These are phyloP conservation scores for Nigrograna mackinnonii DNA, from an alignment of 2,329 filamentous ascomycete genomes.

Conservation along the genomic window DNA sequence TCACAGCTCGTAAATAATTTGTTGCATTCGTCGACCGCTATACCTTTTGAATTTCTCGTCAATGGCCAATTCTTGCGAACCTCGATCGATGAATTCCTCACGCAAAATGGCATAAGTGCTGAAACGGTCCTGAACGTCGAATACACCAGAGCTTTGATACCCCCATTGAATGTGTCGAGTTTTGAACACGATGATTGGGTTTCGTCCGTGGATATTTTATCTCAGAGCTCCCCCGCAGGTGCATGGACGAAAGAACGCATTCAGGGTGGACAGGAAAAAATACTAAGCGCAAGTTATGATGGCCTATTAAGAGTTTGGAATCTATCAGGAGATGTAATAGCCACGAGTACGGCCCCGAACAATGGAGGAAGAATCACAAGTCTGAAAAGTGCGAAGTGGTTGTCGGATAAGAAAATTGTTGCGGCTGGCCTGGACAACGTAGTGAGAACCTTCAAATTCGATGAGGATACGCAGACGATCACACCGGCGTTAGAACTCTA, in stretches of 20 bases:
- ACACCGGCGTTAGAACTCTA: constrained; percentile 80
- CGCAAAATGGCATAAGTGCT: constrained; percentile 80
- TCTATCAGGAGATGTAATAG: constrained; percentile 80
- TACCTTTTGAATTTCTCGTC: constrained; percentile 92
- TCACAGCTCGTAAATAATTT: constrained; percentile 67
- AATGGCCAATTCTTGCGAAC: constrained; percentile 91
- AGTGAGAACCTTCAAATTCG: constrained; percentile 87
- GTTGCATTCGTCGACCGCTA: constrained; percentile 61
- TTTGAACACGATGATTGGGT: constrained; percentile 99
- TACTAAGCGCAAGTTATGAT: constrained; percentile 94
- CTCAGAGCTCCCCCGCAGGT: constrained; percentile 64
- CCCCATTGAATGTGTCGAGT: constrained; percentile 84
- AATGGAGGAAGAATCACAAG: constrained; percentile 69
- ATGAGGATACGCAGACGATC: constrained; percentile 65
- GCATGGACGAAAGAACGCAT: constrained; percentile 56
- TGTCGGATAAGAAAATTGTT: constrained; percentile 76
- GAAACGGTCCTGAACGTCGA: constrained; percentile 88
- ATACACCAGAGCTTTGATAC: constrained; percentile 89
- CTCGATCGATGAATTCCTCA: constrained; percentile 88
- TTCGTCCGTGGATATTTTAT: constrained; percentile 80
- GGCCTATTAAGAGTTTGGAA: constrained; percentile 87
- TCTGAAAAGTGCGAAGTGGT: constrained; percentile 79
- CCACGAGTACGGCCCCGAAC: constrained; percentile 69
- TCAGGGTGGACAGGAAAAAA: constrained; percentile 65
- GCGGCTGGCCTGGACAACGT: constrained; percentile 85